Conservation (phyloP, 768 basidiomycete genomes). For the Russula olivacea region DNA sequence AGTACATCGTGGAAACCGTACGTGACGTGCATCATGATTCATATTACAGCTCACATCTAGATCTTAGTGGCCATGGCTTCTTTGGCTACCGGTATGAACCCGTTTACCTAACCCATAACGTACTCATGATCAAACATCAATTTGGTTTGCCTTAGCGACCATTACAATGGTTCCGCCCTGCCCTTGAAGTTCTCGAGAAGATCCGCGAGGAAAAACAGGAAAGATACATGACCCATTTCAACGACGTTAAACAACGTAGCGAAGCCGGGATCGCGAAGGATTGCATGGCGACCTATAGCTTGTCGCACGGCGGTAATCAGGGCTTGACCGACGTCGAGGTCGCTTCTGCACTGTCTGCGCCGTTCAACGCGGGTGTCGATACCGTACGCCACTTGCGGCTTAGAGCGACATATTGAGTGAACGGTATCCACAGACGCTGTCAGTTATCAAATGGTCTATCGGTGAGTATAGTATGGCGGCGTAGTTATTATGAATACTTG, state of each 20-base stretch:
- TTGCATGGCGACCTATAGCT: constrained; percentile 9
- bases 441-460: constrained; percentile 3
- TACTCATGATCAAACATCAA: neutral
- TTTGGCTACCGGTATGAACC: constrained; percentile 14
- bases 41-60: neutral
- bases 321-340: constrained; percentile 9
- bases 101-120: neutral
- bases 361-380: constrained; percentile 17
- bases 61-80: constrained; percentile 7
- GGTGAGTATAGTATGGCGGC: neutral
- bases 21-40: neutral
- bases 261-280: constrained; percentile 7
- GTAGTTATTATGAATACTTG: neutral
- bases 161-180: constrained; percentile 21
- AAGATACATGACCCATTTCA: neutral
- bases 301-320: constrained; percentile 1
- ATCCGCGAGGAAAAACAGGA: neutral
- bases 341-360: constrained; percentile 11
- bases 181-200: neutral
- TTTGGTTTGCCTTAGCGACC: neutral
- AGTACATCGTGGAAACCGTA: constrained; percentile 4
- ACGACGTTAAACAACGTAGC: constrained; percentile 1
- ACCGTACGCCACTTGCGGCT: neutral
- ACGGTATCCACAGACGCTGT: constrained; percentile 5
- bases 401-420: neutral